These are phyloP conservation scores for Chlamydomonas schloesseri DNA, from an alignment of 139 green algal genomes.

Conservation along the genomic window DNA sequence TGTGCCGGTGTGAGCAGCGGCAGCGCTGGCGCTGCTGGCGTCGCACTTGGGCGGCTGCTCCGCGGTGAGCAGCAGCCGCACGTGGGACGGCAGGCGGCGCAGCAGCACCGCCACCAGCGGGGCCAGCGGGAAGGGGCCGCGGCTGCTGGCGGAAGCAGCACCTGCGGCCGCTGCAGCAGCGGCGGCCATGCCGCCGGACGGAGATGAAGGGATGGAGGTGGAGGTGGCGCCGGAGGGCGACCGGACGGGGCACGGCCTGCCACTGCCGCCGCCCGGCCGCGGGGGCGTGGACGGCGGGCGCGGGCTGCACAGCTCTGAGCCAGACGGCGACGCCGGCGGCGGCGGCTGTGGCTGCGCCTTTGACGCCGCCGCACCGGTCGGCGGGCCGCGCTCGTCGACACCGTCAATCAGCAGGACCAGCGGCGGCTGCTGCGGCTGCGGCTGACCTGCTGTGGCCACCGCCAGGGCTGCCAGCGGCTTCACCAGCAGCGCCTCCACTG, in stretches of 20 bases:
- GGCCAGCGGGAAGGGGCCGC: not conserved
- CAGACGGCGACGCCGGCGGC: not conserved
- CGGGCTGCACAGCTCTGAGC: too few relatives aligned
- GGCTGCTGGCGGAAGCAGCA: not conserved
- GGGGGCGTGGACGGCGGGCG: not conserved
- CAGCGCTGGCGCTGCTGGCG: too few relatives aligned
- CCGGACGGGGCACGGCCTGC: too few relatives aligned
- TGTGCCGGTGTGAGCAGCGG: not conserved
- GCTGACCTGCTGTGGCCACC: not conserved
- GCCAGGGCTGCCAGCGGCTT: not conserved
- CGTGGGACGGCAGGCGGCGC: not conserved
- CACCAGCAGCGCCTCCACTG: not conserved
- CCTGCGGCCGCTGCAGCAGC: not conserved
- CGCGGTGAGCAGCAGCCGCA: not conserved
- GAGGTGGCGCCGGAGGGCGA: too few relatives aligned
- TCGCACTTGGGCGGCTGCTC: too few relatives aligned
- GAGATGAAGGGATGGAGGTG: too few relatives aligned
- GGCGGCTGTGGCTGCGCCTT: too few relatives aligned
- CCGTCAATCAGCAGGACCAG: not conserved
- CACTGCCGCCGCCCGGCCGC: too few relatives aligned
- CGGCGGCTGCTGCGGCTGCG: not conserved
- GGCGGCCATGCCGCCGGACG: too few relatives aligned
- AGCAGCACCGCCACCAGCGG: not conserved
- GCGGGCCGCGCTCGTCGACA: not conserved
- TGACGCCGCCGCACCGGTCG: not conserved